Evolutionary conservation across 2,329 filamentous ascomycete genomes (phyloP), one percentile per base, ranked within the genome.

Genomic region (Sordariomycetes sp.): DNA sequence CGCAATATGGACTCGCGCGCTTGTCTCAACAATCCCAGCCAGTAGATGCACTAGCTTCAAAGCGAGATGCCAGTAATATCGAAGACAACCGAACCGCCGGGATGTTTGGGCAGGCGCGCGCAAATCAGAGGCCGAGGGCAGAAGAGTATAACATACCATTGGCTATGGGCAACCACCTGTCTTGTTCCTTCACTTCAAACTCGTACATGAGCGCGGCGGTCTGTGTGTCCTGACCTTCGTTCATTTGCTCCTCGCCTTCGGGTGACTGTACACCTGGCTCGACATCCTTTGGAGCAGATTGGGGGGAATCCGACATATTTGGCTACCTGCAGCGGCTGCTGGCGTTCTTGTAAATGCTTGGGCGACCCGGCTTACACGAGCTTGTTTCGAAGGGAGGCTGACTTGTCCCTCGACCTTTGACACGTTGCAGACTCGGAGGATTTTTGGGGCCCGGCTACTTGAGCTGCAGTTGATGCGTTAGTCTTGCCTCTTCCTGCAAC

Each of bases 121-220:
- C 28, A 55, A 36, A 57, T 48, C 25, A 56, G 25, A 52, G 50
- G 10, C 12, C 34, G 25, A 52, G 52, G 15, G 25, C 28, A 64
- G 64, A 64, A 63, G 63, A 65, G 63, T 63, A 63, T 66, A 74
- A 94, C 94, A 82, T 82, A 99, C 94, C 94, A 90, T 99, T 99
- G 77, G 94, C 94, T 82, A 99, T 99, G 72, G 94, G 94, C 72
- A 99, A 83, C 94, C 94, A 99, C 80, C 94, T 81, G 76, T 99
- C 94, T 76, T 99, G 94, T 76, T 99, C 94, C 81, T 97, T 97
- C 74, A 97, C 92, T 76, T 97, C 92, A 72, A 96, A 96, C 77
- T 97, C 92, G 70, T 90, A 90, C 74, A 78, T 84, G 74, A 87
- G 80, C 72, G 81, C 86, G 73, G 80, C 80, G 72, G 80, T 79